phyloP scores from a whole-genome alignment of 2,329 filamentous ascomycete species.

The Davidsoniella australis region DNA sequence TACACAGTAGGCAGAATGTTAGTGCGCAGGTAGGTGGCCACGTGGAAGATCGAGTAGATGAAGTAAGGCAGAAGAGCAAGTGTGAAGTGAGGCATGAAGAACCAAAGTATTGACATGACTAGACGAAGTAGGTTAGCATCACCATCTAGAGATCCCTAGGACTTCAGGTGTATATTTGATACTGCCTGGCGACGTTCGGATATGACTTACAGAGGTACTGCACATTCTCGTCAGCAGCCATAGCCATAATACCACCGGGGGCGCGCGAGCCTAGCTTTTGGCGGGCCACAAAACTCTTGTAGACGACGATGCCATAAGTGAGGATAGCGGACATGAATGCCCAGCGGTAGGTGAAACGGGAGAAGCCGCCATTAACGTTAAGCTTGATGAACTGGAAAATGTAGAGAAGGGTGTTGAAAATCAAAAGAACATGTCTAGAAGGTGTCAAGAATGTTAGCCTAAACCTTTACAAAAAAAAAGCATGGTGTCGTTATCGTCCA shows the following conservation, averaged over 20 bases:
- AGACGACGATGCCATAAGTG: constrained; percentile 96
- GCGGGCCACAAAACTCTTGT: constrained; percentile 86
- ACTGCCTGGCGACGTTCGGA: neutral
- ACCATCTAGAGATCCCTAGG: neutral
- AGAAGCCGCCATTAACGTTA: constrained; percentile 65
- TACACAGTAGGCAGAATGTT: constrained; percentile 80
- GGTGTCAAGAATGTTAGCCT: constrained; percentile 1
- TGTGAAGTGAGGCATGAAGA: constrained; percentile 75
- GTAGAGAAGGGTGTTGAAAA: constrained; percentile 72
- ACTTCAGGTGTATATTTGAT: neutral
- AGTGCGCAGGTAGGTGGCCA: constrained; percentile 86
- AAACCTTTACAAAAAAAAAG: too few relatives aligned
- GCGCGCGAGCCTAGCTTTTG: constrained; percentile 53
- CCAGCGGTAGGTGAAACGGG: constrained; percentile 71
- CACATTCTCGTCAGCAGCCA: constrained; percentile 84
- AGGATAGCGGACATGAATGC: constrained; percentile 78
- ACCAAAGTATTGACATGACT: constrained; percentile 62
- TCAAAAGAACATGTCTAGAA: constrained; percentile 64
- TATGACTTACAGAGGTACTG: constrained; percentile 72
- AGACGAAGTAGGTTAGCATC: constrained; percentile 5
- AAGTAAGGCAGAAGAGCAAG: constrained; percentile 84
- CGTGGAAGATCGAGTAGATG: constrained; percentile 97
- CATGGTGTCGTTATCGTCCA: neutral
- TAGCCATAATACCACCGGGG: constrained; percentile 40
- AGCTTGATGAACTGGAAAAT: constrained; percentile 71